phyloP scores from a whole-genome alignment of 1,284 basidiomycete genomes.

The Malassezia dermatis region DNA sequence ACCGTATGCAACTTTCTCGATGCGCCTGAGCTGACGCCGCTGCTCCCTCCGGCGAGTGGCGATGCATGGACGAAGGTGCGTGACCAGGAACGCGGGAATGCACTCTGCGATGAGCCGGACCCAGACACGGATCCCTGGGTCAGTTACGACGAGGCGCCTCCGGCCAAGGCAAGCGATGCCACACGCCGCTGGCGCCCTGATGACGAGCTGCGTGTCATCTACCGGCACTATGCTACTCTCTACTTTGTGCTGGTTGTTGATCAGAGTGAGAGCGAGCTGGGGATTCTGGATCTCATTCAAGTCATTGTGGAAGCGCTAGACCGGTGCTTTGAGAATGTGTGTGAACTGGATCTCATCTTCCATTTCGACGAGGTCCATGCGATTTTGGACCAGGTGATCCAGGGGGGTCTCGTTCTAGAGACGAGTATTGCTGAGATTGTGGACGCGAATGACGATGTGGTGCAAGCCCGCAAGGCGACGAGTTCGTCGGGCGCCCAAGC shows the following conservation, averaged over 20 bases:
- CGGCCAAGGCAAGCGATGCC: background rate
- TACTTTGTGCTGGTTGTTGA: constrained; percentile 97
- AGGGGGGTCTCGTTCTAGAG: constrained; percentile 94
- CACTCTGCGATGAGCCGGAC: background rate
- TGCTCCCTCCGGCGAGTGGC: constrained; percentile 29
- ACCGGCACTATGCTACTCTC: constrained; percentile 71
- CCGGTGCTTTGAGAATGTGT: constrained; percentile 92
- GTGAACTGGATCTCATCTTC: constrained; percentile 95
- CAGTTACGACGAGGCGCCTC: background rate
- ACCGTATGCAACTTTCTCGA: constrained; percentile 44
- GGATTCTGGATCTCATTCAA: constrained; percentile 92
- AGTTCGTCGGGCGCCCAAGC: constrained; percentile 2
- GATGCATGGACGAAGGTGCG: constrained; percentile 16
- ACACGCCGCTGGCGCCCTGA: constrained; percentile 13
- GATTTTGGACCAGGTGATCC: constrained; percentile 85
- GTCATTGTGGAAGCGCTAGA: constrained; percentile 96
- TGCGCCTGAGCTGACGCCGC: constrained; percentile 38
- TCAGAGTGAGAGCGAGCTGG: constrained; percentile 84
- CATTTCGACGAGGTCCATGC: constrained; percentile 97
- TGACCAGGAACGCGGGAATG: background rate
- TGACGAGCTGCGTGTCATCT: constrained; percentile 42
- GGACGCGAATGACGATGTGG: constrained; percentile 56
- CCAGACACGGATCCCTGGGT: constrained; percentile 14
- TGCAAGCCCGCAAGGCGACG: constrained; percentile 13
- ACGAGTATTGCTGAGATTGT: constrained; percentile 90